Evolutionary conservation across 1,284 basidiomycete species (phyloP), one percentile per base, ranked within the genome.

Genomic region (Coriolopsis trogii): DNA sequence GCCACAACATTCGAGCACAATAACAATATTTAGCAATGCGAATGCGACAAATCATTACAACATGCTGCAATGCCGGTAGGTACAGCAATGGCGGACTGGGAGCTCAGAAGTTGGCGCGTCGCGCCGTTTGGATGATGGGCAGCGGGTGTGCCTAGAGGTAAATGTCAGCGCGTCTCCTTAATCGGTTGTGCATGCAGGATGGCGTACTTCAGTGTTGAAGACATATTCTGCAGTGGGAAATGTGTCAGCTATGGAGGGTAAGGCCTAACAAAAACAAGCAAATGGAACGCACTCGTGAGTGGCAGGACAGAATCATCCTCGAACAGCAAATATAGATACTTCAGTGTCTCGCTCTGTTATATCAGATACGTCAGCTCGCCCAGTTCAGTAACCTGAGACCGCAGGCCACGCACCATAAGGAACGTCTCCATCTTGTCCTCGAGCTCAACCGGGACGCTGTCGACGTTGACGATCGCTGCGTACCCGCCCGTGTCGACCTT

Each of bases 401-500:
- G n/a, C n/a, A n/a, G n/a, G n/a, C n/a, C n/a, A n/a, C 84, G 51
- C 50, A 89, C 89, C 78, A 95, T 77, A 72, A 93, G 83, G 75
- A 96, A 97, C 15, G 95, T 96, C 74, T 98, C 95, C 93, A 97
- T 97, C 68, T 91, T 89, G 71, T 98, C 93, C 53, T 93, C 85
- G 53, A 82, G 76, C 61, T 73, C 72, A 3, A 80, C 84, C 0
- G 89, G 85, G 3, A 84, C 69, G 53, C 81, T 76, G 64, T 93
- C 89, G 13, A 98, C 95, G 68, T 97, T 92, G 48, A 88, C 71
- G 39, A 98, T 80, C 37, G 85, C 84, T 13, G 91, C 91, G 64
- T 91, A 98, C 3, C 94, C 95, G 8, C 94, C 95, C 0, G 71
- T 75, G 23, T 77, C 70, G 15, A 96, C 73, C 42, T 77, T 77